A percentile compares a stretch with the other conserved stretches of the same genome.
These are phyloP conservation scores for Insectozyma bohioensis DNA, from an alignment of 1,139 yeast genomes.

Conservation along the genomic window DNA sequence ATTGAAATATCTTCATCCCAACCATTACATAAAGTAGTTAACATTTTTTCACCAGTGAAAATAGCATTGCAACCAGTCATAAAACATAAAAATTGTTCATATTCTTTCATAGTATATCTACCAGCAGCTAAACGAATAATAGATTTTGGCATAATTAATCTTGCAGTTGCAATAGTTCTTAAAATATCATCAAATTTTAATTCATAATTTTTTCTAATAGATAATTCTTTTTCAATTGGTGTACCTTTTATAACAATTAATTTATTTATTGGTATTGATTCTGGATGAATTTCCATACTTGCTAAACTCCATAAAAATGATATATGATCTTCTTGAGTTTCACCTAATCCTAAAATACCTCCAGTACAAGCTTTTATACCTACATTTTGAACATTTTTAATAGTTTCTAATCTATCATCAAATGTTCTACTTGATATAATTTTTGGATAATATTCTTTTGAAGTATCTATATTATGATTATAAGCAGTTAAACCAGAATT, in stretches of 20 bases:
- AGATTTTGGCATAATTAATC: slow-evolving; percentile 69
- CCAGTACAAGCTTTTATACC: slow-evolving; percentile 79
- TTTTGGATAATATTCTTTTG: slow-evolving; percentile 72
- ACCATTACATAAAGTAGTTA: slow-evolving; percentile 80
- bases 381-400: slow-evolving; percentile 60
- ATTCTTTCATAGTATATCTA: slow-evolving; percentile 75
- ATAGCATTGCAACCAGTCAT: slow-evolving; percentile 81
- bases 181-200: slow-evolving; percentile 61
- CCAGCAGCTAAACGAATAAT: slow-evolving; percentile 81
- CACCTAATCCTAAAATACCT: slow-evolving; percentile 79
- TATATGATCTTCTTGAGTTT: slow-evolving; percentile 67
- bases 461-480: slow-evolving; percentile 79
- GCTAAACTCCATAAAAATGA: slow-evolving; percentile 68
- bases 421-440: slow-evolving; percentile 68
- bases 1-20: slow-evolving; percentile 79
- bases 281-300: slow-evolving; percentile 70
- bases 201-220: slow-evolving; percentile 34
- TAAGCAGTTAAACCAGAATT: slow-evolving; percentile 80
- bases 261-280: slow-evolving; percentile 77
- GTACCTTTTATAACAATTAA: slow-evolving; percentile 81
- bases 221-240: slow-evolving; percentile 61
- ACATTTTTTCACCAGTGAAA: slow-evolving; percentile 79
- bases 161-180: slow-evolving; percentile 73
- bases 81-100: slow-evolving; percentile 73
- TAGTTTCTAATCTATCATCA: slow-evolving; percentile 69